Evolutionary conservation across 176 grass and related monocot genomes (phyloP).

Genomic region (Elymus sibiricus): DNA sequence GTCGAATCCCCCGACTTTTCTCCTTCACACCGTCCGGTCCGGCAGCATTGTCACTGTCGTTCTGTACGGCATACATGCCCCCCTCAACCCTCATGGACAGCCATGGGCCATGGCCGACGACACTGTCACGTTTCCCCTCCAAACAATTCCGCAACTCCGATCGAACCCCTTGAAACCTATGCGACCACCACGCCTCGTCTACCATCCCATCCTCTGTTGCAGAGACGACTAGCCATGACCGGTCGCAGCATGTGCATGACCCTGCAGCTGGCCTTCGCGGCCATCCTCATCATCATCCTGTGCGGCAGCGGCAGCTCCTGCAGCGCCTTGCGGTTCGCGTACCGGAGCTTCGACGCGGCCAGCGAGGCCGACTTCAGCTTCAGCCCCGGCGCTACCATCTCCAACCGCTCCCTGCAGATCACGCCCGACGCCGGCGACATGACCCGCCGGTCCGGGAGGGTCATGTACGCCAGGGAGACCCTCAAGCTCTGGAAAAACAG

Average conservation of each 20-base stretch:
- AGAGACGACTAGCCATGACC: background rate
- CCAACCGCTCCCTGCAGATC: constrained; percentile 38
- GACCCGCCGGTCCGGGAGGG: constrained; percentile 25
- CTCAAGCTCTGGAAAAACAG: constrained; percentile 31
- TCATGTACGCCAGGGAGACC: constrained; percentile 17
- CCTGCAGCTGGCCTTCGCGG: background rate
- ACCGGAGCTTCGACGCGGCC: background rate
- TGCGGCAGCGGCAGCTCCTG: background rate
- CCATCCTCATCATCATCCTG: background rate
- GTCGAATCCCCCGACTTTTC: background rate
- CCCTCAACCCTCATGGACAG: background rate
- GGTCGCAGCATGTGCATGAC: too few species aligned
- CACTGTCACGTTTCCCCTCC: background rate
- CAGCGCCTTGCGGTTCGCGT: background rate
- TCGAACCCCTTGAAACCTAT: background rate
- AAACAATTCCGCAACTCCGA: background rate
- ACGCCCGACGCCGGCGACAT: constrained; percentile 33
- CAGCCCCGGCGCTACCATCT: background rate
- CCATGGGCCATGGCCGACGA: background rate
- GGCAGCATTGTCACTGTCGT: background rate
- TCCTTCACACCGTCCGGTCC: background rate
- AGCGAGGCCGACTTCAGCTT: constrained; percentile 1
- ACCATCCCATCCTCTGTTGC: too few species aligned
- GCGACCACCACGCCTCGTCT: background rate
- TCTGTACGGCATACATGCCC: background rate